Evolutionary conservation across 2,329 filamentous ascomycete genomes (phyloP).

Genomic region (Bisporella sp.): DNA sequence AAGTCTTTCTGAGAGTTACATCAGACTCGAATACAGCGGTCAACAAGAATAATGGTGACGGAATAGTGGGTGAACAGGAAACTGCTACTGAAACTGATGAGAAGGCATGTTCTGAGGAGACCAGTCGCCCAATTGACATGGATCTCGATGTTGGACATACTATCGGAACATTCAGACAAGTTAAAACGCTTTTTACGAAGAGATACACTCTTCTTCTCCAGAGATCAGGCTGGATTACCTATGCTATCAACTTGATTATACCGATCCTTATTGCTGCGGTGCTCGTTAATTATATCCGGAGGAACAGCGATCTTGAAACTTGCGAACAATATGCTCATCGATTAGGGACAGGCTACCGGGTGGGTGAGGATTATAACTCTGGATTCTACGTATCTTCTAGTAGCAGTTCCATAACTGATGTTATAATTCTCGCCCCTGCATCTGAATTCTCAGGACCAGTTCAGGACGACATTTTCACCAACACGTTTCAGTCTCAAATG

Average conservation of each 20-base stretch:
- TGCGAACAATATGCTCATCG: conserved; percentile 7
- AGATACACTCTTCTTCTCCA: conserved; percentile 50
- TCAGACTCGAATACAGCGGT: conserved; percentile 47
- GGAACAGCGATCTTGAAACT: conserved; percentile 9
- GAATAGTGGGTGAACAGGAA: conserved; percentile 16
- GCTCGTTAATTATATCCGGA: too few relatives aligned
- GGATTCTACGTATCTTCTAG: too few relatives aligned
- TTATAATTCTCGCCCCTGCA: conserved; percentile 12
- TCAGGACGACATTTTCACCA: conserved; percentile 14
- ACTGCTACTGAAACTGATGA: conserved; percentile 12
- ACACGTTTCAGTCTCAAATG: too few relatives aligned
- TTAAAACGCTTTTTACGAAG: conserved; percentile 53
- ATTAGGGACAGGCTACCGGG: neutral
- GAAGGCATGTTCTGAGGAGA: conserved; percentile 17
- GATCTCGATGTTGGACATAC: conserved; percentile 44
- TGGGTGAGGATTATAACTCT: too few relatives aligned
- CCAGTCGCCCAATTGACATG: conserved; percentile 18
- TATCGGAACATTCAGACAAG: conserved; percentile 48
- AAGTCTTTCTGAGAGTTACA: conserved; percentile 60
- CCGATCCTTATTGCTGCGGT: conserved; percentile 51
- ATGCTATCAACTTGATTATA: conserved; percentile 49
- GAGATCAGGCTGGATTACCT: conserved; percentile 47
- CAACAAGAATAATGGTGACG: conserved; percentile 17
- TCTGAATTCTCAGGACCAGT: conserved; percentile 13
- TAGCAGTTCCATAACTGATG: too few relatives aligned